Evolutionary conservation across 345 rosid genomes (phyloP).

Genomic region (Sisymbrium altissimum): DNA sequence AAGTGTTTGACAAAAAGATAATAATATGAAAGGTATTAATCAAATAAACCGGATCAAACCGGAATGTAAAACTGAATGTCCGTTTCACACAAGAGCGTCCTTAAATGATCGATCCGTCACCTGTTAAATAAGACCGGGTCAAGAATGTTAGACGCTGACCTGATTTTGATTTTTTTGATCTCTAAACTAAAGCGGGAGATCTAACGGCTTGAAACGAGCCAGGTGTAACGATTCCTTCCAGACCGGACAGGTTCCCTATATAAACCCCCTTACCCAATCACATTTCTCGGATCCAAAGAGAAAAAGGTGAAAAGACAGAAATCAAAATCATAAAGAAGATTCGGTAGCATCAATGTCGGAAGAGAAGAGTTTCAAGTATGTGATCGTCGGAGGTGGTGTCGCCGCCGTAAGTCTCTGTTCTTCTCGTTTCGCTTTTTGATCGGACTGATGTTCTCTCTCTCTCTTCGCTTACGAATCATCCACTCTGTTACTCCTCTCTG

Average conservation of each 20-base stretch:
- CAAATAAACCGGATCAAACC: conserved; percentile 11
- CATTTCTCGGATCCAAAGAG: background rate
- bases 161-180: too few species aligned
- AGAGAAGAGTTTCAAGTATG: conserved; percentile 38
- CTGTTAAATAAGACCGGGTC: conserved; percentile 1
- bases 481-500: conserved; percentile 1
- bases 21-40: conserved; percentile 14
- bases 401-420: conserved; percentile 33
- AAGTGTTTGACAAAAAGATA: too few species aligned
- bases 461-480: background rate
- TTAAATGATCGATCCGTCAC: too few species aligned
- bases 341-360: conserved; percentile 29
- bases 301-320: background rate
- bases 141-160: conserved; percentile 12
- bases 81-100: conserved; percentile 27
- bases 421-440: background rate
- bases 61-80: conserved; percentile 1
- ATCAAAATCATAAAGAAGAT: background rate
- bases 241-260: background rate
- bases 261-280: conserved; percentile 6
- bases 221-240: conserved; percentile 18
- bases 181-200: background rate
- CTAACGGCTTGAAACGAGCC: background rate
- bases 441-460: background rate
- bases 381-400: conserved; percentile 41